A percentile compares a stretch with the other conserved stretches of the same genome.
Evolutionary conservation across 1,284 basidiomycete species (phyloP).

Genomic region (Microbotryum saponariae): DNA sequence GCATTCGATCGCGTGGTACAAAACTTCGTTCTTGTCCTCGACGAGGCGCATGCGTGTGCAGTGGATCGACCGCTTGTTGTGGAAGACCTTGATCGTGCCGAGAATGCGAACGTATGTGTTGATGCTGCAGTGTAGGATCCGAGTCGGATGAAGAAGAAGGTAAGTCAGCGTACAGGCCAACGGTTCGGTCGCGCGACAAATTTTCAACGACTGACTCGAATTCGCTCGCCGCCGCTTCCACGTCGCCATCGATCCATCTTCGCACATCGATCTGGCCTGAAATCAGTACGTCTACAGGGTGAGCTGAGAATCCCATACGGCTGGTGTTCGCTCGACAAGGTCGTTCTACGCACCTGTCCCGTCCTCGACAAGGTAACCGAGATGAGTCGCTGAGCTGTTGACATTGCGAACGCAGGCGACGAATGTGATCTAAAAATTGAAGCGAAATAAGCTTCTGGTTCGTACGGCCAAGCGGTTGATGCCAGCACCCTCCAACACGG

Average conservation of each 20-base stretch:
- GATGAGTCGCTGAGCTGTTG: constrained; percentile 68
- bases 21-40: constrained; percentile 68
- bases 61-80: constrained; percentile 72
- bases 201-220: neutral
- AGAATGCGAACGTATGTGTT: constrained; percentile 73
- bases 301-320: no score
- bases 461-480: no score
- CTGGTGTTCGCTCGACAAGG: no score
- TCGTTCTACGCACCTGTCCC: constrained; percentile 53
- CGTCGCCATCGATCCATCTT: constrained; percentile 73
- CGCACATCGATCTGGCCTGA: constrained; percentile 67
- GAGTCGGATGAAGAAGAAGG: neutral
- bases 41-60: constrained; percentile 62
- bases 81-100: constrained; percentile 82
- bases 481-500: no score
- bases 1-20: constrained; percentile 64
- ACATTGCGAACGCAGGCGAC: constrained; percentile 74
- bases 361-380: constrained; percentile 74
- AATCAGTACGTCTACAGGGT: no score
- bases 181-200: neutral
- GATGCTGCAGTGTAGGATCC: constrained; percentile 49
- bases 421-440: constrained; percentile 47
- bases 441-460: no score
- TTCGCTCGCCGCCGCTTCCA: constrained; percentile 36
- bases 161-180: neutral